Evolutionary conservation across 148 eudicot species (phyloP), one percentile per base, ranked within the genome.

Genomic region (Rhododendron henanense): DNA sequence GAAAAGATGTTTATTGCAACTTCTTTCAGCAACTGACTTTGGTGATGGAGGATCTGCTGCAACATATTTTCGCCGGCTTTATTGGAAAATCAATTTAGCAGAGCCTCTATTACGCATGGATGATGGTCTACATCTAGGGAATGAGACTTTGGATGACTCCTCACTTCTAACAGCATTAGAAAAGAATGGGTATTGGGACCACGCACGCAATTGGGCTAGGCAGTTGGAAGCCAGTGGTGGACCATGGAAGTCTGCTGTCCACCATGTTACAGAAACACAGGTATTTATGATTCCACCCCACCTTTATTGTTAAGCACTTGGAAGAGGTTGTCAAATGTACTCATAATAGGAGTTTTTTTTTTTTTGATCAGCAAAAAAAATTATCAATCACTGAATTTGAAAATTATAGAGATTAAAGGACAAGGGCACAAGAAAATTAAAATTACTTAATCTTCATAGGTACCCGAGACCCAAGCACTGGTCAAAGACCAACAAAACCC

Each of bases 241-340:
- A 79, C 87, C 92, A 69, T 95, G 97, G 95, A 95, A 93, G 85
- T 93, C 92, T 84, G 96, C 93, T 77, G 90, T 87, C 83, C 93
- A 97, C 90, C 98, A 93, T 90, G 98, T 97, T 86, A 95, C 98
- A 57, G 98, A 97, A 89, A 94, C 93, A 90, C 99, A 97, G 98
- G 99, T 95, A 82, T 77, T 37, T 45, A 50, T 59, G 19, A 6
- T 35, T 57, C 84, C 33, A 41, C 48, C 61, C 25, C 50, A 21
- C 65, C 50, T 53, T 65, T 74, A 37, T 44, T 67, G 33, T 10
- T 48, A 59, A 11, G 59, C 23, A 15, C 63, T 79, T 48, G 25
- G 33, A 48, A 69, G 33, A 18, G 51, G 25, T 23, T 23, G 53
- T 78, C 51, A 45, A 78, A 21, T 25, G 53, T 45, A 19, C 50